These are phyloP conservation scores for Thelonectria olida DNA, from an alignment of 2,329 filamentous ascomycete genomes.

Conservation along the genomic window DNA sequence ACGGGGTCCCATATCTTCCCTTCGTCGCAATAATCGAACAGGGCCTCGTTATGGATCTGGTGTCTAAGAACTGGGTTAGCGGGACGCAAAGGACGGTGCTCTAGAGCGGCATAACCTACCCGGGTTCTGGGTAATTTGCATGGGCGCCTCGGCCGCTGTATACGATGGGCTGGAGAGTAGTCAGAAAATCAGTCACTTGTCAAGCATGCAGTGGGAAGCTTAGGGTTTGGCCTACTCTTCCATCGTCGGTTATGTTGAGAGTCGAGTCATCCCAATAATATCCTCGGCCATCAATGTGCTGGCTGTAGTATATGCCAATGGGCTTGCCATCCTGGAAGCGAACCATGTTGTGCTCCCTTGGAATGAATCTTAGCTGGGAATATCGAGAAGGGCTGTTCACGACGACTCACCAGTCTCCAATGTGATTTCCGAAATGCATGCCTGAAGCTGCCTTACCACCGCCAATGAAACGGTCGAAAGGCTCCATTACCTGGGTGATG, in stretches of 20 bases:
- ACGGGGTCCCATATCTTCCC: slow-evolving; percentile 47
- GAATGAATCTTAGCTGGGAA: not conserved
- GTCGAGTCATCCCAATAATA: slow-evolving; percentile 42
- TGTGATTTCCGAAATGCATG: slow-evolving; percentile 43
- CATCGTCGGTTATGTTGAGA: slow-evolving; percentile 37
- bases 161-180: slow-evolving; percentile 40
- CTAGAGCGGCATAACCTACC: slow-evolving; percentile 29
- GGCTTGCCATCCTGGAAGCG: slow-evolving; percentile 40
- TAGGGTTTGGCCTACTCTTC: slow-evolving; percentile 35
- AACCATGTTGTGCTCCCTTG: slow-evolving; percentile 41
- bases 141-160: slow-evolving; percentile 49
- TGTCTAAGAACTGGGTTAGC: slow-evolving; percentile 31
- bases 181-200: not conserved
- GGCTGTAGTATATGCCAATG: slow-evolving; percentile 41
- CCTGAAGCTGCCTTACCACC: slow-evolving; percentile 24
- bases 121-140: slow-evolving; percentile 44
- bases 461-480: slow-evolving; percentile 33
- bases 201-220: accelerated
- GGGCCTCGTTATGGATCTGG: slow-evolving; percentile 44
- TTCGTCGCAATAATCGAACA: slow-evolving; percentile 47
- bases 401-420: slow-evolving; percentile 41
- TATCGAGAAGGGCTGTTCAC: accelerated
- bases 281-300: slow-evolving; percentile 37
- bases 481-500: slow-evolving; percentile 44
- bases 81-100: accelerated